Base-by-base conservation (phyloP, 2,329 filamentous ascomycete genomes). In the Calonectria pteridis region DNA sequence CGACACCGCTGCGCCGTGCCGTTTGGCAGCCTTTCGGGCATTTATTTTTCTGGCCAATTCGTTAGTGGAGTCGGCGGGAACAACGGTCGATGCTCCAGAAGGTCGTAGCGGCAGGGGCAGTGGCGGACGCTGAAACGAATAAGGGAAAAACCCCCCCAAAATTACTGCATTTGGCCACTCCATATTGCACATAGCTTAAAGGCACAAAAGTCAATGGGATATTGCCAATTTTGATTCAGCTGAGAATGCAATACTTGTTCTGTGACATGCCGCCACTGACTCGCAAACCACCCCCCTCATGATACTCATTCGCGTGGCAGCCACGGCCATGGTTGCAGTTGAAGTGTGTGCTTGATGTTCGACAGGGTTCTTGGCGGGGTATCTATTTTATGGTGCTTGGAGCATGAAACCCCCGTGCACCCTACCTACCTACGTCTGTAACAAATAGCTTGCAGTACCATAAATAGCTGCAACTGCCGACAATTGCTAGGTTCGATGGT, bases 301-400 rank as follows among this genome's bases (percentile, higher is more conserved):
- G 46, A 37, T n/a, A 16, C 18, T 23, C 29, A 69, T 35, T 43
- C 43, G n/a, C n/a, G 20, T 46, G 43, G 51, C 29, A 55, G n/a
- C 35, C 20, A 28, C 20, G 55, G 55, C 23, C 35, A 40, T 20
- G 26, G 28, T 28, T 40, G 23, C 35, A 40, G 33, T 40, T 26
- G 28, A 23, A 23, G 55, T 28, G 33, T 14, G 53, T 59, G 55
- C 55, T 40, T 46, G 59, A 64, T 64, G 59, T 18, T 49, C 40
- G 59, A 51, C 50, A 69, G 43, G 51, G 40, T 66, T 66, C 31
- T 66, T 66, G 66, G 71, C 71, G 71, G 71, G 71, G 59, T 69
- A 69, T 71, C 63, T 72, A 63, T 63, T 73, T 20, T 31, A 33
- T 51, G 66, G 59, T 69, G 50, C 50, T 46, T 65, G 58, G 37